A percentile compares a stretch with the other conserved stretches of the same genome.
Evolutionary conservation across 805 yeast species (phyloP).

Genomic region (Candida maris): DNA sequence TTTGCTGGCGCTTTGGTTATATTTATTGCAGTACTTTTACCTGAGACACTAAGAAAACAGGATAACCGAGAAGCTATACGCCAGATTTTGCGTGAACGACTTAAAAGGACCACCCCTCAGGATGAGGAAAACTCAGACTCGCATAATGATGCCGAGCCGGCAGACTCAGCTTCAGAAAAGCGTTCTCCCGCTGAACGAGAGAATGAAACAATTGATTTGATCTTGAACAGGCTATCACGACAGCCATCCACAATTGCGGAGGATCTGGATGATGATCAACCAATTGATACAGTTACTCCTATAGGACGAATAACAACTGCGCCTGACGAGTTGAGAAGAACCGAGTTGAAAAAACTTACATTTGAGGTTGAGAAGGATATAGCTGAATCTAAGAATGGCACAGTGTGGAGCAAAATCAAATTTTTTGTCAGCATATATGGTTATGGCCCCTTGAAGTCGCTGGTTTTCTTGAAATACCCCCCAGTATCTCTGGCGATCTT

Average conservation of each 20-base stretch:
- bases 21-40: slow-evolving; percentile 54
- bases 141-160: slow-evolving; percentile 7
- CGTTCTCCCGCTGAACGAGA: slow-evolving; percentile 17
- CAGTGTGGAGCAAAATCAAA: slow-evolving; percentile 21
- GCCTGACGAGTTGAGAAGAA: slow-evolving; percentile 17
- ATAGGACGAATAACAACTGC: slow-evolving; percentile 29
- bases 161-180: slow-evolving; percentile 10
- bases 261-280: slow-evolving; percentile 14
- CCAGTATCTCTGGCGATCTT: slow-evolving; percentile 66
- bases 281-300: slow-evolving; percentile 37
- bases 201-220: slow-evolving; percentile 26
- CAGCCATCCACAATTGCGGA: slow-evolving; percentile 17
- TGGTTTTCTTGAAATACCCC: slow-evolving; percentile 62
- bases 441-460: slow-evolving; percentile 57
- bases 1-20: slow-evolving; percentile 53
- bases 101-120: slow-evolving; percentile 8
- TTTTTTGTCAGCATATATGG: slow-evolving; percentile 43
- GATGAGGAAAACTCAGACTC: slow-evolving; percentile 16
- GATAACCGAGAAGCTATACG: slow-evolving; percentile 56
- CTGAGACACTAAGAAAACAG: slow-evolving; percentile 72
- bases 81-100: slow-evolving; percentile 39
- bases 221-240: slow-evolving; percentile 34
- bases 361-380: slow-evolving; percentile 18
- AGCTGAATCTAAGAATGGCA: slow-evolving; percentile 17
- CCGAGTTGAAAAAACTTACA: slow-evolving; percentile 18